A percentile compares a stretch with the other conserved stretches of the same genome.
Evolutionary conservation across 2,329 filamentous ascomycete genomes (phyloP).

Genomic region (Penicillium psychrosexuale): DNA sequence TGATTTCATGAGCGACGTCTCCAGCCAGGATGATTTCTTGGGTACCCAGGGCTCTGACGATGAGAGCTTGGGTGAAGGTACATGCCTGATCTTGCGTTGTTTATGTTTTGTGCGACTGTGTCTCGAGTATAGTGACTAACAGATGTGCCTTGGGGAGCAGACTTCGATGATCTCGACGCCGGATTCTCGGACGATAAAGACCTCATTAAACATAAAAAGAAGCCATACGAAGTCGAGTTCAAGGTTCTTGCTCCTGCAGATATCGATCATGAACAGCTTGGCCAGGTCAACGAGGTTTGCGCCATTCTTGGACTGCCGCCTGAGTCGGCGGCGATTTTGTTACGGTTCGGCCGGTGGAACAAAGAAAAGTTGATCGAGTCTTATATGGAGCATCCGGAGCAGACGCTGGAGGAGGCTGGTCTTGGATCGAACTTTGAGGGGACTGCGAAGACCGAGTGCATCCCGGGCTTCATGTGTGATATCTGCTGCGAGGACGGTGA

Average conservation of each 20-base stretch:
- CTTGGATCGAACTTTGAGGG: conserved; percentile 63
- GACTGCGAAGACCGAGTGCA: conserved; percentile 65
- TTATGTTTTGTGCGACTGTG: not conserved
- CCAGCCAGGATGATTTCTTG: conserved; percentile 70
- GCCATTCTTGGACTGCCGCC: conserved; percentile 84
- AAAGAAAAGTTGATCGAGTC: conserved; percentile 91
- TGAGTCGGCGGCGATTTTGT: conserved; percentile 84
- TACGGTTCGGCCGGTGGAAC: conserved; percentile 91
- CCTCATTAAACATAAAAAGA: conserved; percentile 66
- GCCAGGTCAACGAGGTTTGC: conserved; percentile 84
- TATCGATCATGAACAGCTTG: conserved; percentile 80
- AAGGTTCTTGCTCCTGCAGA: conserved; percentile 75
- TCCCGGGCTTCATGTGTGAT: conserved; percentile 81
- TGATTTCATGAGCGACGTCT: conserved; percentile 81
- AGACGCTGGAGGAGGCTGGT: conserved; percentile 79
- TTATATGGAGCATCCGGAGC: conserved; percentile 86
- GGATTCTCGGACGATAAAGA: conserved; percentile 68
- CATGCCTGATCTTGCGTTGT: conserved; percentile 10
- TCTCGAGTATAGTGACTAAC: conserved; percentile 2
- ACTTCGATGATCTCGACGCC: conserved; percentile 58
- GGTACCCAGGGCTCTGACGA: conserved; percentile 70
- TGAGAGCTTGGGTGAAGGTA: conserved; percentile 48
- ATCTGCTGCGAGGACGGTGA: conserved; percentile 92
- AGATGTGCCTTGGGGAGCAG: conserved; percentile 28
- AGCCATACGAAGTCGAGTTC: conserved; percentile 79